A percentile compares a stretch with the other conserved stretches of the same genome.
These are phyloP conservation scores for Daldinia sp. DNA, from an alignment of 2,329 filamentous ascomycete species.

Conservation along the genomic window DNA sequence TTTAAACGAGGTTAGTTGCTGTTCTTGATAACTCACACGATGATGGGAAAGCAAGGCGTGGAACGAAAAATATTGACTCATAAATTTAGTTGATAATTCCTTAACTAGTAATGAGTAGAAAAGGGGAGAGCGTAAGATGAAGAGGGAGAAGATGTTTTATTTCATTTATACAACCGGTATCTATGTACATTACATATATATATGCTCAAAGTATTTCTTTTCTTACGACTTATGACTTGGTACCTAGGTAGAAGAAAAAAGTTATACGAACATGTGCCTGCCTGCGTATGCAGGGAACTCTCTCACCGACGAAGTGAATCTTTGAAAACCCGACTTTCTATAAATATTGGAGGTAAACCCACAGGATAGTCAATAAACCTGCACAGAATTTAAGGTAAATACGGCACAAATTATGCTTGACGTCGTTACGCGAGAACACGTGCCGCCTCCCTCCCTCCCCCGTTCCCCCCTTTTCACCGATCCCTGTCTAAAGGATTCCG, in stretches of 20 bases:
- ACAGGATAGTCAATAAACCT: neutral
- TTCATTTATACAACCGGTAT: neutral
- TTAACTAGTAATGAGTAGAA: neutral
- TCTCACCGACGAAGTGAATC: too few relatives aligned
- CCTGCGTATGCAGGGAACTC: too few relatives aligned
- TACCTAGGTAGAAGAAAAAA: too few relatives aligned
- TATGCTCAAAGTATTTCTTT: neutral
- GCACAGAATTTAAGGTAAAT: neutral
- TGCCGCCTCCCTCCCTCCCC: neutral
- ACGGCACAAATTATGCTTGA: neutral
- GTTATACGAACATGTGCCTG: too few relatives aligned
- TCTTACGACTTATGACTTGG: neutral
- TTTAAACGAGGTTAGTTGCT: neutral
- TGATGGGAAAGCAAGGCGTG: neutral
- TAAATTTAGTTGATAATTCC: neutral
- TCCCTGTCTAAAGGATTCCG: conserved; percentile 4
- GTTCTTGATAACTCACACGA: neutral
- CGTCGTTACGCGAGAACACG: neutral
- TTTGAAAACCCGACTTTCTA: too few relatives aligned
- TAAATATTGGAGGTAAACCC: too few relatives aligned
- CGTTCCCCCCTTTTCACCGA: neutral
- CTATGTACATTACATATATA: neutral
- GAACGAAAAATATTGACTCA: neutral
- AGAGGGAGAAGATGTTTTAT: neutral
- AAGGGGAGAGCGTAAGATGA: neutral